Evolutionary conservation across 148 eudicot genomes (phyloP).

Genomic region (Oxyria digyna): DNA sequence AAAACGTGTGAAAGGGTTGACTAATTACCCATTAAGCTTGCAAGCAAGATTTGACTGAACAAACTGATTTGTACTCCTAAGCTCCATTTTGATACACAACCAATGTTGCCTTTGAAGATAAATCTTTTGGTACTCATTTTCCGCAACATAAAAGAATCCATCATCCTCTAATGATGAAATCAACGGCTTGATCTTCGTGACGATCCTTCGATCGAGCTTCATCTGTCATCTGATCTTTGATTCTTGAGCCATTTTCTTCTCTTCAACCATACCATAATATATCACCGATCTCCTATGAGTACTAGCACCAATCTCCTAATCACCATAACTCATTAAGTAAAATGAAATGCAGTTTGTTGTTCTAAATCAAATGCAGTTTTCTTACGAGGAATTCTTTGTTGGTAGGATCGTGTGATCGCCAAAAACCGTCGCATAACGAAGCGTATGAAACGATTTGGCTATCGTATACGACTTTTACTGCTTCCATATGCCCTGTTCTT

Average conservation of each 20-base stretch:
- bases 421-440: slow-evolving; percentile 22
- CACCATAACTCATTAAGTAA: too few relatives aligned
- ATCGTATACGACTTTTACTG: slow-evolving; percentile 23
- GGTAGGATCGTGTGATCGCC: slow-evolving; percentile 28
- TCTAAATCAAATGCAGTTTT: too few relatives aligned
- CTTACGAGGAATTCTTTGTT: slow-evolving; percentile 24
- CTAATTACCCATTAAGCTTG: background rate
- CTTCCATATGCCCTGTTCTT: slow-evolving; percentile 28
- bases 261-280: slow-evolving; percentile 18
- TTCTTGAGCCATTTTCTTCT: slow-evolving; percentile 20
- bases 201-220: slow-evolving; percentile 24
- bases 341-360: too few relatives aligned
- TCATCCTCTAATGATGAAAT: background rate
- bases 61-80: slow-evolving; percentile 21
- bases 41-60: slow-evolving; percentile 14
- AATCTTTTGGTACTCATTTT: slow-evolving; percentile 21
- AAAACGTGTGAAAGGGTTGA: background rate
- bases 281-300: slow-evolving; percentile 26
- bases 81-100: slow-evolving; percentile 23
- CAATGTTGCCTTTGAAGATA: slow-evolving; percentile 18
- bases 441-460: slow-evolving; percentile 12
- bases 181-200: slow-evolving; percentile 17
- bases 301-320: slow-evolving; percentile 15
- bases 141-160: slow-evolving; percentile 19
- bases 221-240: slow-evolving; percentile 32